phyloP scores from a whole-genome alignment of 441 rosid genomes.

The Biscutella laevigata region DNA sequence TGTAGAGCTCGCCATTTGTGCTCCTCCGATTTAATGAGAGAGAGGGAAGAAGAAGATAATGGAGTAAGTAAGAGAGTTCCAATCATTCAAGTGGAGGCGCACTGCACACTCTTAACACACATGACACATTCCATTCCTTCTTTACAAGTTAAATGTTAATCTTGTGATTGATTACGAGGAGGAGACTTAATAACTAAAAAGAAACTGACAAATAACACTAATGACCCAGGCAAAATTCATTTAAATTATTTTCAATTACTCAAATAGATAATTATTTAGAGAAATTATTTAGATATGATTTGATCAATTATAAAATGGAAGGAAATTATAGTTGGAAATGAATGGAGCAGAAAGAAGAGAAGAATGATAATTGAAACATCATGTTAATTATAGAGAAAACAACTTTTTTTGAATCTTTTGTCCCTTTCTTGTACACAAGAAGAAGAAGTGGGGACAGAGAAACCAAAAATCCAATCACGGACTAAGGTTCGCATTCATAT shows the following conservation, averaged over 20 bases:
- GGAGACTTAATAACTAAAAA: background rate
- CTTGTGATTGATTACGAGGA: background rate
- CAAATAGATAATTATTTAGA: background rate
- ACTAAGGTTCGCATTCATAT: no score
- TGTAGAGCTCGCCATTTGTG: slow-evolving; percentile 30
- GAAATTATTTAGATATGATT: slow-evolving; percentile 1
- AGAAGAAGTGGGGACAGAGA: background rate
- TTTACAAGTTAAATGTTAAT: slow-evolving; percentile 17
- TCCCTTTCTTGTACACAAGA: slow-evolving; percentile 8
- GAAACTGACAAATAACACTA: slow-evolving; percentile 12
- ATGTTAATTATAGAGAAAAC: slow-evolving; percentile 23
- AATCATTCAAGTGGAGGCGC: slow-evolving; percentile 24
- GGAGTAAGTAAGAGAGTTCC: slow-evolving; percentile 24
- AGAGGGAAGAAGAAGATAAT: slow-evolving; percentile 13
- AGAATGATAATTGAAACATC: background rate
- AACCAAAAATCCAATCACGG: no score
- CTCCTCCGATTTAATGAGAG: no score
- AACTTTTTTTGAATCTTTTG: slow-evolving; percentile 11
- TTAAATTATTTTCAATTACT: slow-evolving; percentile 9
- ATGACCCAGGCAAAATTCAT: slow-evolving; percentile 9
- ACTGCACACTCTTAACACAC: slow-evolving; percentile 12
- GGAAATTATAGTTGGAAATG: slow-evolving; percentile 13
- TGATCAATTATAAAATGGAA: background rate
- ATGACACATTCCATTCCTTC: slow-evolving; percentile 21
- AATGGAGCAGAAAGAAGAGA: slow-evolving; percentile 22